Base-by-base conservation (phyloP, 768 basidiomycete genomes). In the Phaeotremella fagi region DNA sequence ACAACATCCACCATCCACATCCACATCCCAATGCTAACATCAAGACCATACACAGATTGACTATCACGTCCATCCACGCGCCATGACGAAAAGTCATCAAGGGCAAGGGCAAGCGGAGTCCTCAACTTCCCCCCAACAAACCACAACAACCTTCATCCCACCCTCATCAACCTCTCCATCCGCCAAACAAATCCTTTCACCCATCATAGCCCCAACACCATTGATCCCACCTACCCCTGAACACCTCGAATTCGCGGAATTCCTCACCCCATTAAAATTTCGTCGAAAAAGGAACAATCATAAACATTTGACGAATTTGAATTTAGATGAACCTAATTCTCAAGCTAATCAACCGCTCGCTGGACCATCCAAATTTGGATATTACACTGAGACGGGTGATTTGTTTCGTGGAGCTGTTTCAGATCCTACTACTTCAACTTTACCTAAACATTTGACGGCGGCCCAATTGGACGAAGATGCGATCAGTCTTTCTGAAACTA, bases 201-300 rank as follows among this genome's bases (percentile, higher is more conserved):
- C 38, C 9, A 12, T 20, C 7, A 18, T 41, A 6, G 11, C n/a
- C 33, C 11, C 38, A 18, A 22, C 38, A 12, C 38, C 38, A 18
- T 14, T 7, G 7, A 41, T 9, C 38, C 38, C 7, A 12, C 38
- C 38, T 12, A 41, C 38, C 12, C 12, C 50, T 52, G 9, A 45
- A 22, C 59, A 61, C 31, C 70, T 68, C 2, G 54, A 66, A 50
- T 72, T 70, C 28, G 70, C 70, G 0, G 70, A 72, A 48, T 56
- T 65, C 3, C 60, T 72, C 24, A 72, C 70, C 5, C 70, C 70
- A 1, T 45, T 61, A 3, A 63, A 63, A 47, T 50, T 69, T 4
- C 48, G 67, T 25, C 52, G 61, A n/a, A 63, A 61, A 45, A 52
- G 54, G 12, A n/a, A n/a, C n/a, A n/a, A n/a, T n/a, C n/a, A n/a